Evolutionary conservation across 2,329 filamentous ascomycete species (phyloP), one percentile per base, ranked within the genome.

Genomic region (Penicillium oxalicum): DNA sequence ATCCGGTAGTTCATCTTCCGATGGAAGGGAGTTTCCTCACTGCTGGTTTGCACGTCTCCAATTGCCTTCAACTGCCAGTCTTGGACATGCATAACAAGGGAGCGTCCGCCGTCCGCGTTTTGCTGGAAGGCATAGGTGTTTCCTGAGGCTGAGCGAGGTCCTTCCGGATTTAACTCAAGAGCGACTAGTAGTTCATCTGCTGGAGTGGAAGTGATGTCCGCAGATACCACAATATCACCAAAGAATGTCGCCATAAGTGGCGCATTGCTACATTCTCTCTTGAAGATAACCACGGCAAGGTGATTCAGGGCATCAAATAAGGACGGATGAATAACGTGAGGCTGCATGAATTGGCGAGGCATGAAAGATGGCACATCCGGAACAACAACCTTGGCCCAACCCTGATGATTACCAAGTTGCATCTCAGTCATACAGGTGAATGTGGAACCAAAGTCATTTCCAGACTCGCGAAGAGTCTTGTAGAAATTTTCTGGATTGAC

Each of bases 241-340:
- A 36, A 44, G 33, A 44, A 44, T 5, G 42, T 44, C 32, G 32
- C 33, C 42, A 44, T 44, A 8, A 44, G 42, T 37, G 42, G 40
- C 6, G 40, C 40, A 5, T 43, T 43, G 32, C 40, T 43, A 33
- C 40, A 43, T 8, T 43, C 40, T n/a, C 26, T 43, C 40, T 43
- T 43, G 32, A 43, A 43, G 18, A 35, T 9, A 7, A 43, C 40
- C 7, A 43, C 40, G 9, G 40, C 40, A 35, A 44, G 42, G 5
- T 44, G 42, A 11, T 44, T 36, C 32, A 44, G 18, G 12, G 42
- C 29, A 26, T 44, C 42, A n/a, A 44, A 28, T 6, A 36, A 12
- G 11, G 42, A 36, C 2, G 42, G 42, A 26, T 44, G 42, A 6
- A 44, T 36, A 9, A 44, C 42, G 35, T 44, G 42, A 13, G 42